Base-by-base conservation (phyloP, 208 protist genomes). In the Angomonas deanei region DNA sequence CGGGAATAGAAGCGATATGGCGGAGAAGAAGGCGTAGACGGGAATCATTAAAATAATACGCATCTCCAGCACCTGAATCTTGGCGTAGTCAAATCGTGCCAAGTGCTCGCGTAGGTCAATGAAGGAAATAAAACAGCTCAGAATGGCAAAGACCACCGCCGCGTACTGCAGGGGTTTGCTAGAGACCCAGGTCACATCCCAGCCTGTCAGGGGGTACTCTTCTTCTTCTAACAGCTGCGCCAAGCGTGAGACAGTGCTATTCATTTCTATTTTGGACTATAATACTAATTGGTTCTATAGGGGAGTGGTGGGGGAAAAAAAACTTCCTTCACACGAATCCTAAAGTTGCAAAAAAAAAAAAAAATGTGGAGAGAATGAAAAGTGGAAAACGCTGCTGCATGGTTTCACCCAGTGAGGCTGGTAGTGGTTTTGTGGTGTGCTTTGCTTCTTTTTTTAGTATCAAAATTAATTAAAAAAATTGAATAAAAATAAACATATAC, bases 31-130 rank as follows among this genome's bases (percentile, higher is more conserved):
- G 46, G 80, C 84, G 70, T 90, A 94, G 32, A 94, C 84, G 19
- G 90, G 90, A 53, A 96, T 86, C 90, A 96, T 93, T 15, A 86
- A 39, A 55, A 96, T 71, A 30, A 96, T 92, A 38, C 90, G 86
- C 76, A 93, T 84, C 60, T 91, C 80, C 21, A 87, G 47, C 62
- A 87, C 74, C 69, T 95, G 89, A 13, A 95, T 23, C 46, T 91
- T 72, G 0, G 86, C 84, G 39, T 89, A 87, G 66, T 91, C 83
- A 55, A 92, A 84, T 19, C 84, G 69, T 1, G 76, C 68, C 11
- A 94, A 66, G 63, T 94, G 88, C 39, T 84, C 74, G 33, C 76
- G 76, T 21, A 92, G 63, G 27, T 92, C 76, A 17, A 42, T 46
- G 61, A 89, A 87, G 30, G 78, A 83, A 21, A 92, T 32, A 58